phyloP scores from a whole-genome alignment of 208 protist genomes.

The Naegleria lovaniensis region DNA sequence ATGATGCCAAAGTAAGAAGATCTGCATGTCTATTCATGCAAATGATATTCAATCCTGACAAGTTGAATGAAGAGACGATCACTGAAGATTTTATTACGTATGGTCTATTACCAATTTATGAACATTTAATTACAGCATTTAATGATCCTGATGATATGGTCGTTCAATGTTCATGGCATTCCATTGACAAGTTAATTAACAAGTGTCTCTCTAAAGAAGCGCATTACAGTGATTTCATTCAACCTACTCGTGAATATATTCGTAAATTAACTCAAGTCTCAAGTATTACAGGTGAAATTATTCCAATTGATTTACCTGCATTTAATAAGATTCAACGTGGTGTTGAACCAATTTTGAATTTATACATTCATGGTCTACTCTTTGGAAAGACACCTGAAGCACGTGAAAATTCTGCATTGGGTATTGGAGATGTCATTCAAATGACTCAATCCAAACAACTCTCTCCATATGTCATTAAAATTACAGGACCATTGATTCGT shows the following conservation, averaged over 20 bases:
- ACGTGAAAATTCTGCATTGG: slow-evolving; percentile 30
- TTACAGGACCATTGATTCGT: slow-evolving; percentile 70
- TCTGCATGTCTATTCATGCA: background rate
- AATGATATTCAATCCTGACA: background rate
- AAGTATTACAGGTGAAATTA: background rate
- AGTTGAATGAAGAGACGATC: background rate
- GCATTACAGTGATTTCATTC: background rate
- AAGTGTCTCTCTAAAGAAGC: background rate
- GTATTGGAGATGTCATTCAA: slow-evolving; percentile 44
- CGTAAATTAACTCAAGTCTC: slow-evolving; percentile 3
- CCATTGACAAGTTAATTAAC: background rate
- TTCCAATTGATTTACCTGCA: background rate
- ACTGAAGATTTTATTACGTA: background rate
- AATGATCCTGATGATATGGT: background rate
- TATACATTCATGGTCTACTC: slow-evolving; percentile 60
- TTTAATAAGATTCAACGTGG: slow-evolving; percentile 1
- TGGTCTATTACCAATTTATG: background rate
- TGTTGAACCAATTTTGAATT: slow-evolving; percentile 53
- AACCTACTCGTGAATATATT: background rate
- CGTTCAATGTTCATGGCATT: background rate
- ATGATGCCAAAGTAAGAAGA: background rate
- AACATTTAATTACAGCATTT: background rate
- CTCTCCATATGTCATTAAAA: slow-evolving; percentile 52
- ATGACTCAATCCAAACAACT: slow-evolving; percentile 50
- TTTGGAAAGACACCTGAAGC: slow-evolving; percentile 41